phyloP scores from a whole-genome alignment of 75 land plant species.

The Larix kaempferi region DNA sequence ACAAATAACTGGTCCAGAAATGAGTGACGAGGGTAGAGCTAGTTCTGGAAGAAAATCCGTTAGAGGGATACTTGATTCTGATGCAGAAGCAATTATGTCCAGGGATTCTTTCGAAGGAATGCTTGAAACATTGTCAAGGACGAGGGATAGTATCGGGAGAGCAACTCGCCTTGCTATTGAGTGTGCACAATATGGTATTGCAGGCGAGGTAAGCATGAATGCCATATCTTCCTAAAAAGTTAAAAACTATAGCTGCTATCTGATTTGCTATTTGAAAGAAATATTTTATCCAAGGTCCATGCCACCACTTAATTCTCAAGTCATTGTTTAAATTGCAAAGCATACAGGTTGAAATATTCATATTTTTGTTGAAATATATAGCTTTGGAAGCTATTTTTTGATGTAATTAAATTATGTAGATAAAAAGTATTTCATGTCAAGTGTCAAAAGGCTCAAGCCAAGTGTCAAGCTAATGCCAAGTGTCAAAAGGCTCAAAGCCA shows the following conservation, averaged over 20 bases:
- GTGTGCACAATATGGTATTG: slow-evolving; percentile 83
- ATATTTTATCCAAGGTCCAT: not conserved
- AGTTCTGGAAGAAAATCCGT: slow-evolving; percentile 13
- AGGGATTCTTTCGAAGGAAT: slow-evolving; percentile 65
- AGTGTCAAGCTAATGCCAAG: too few relatives aligned
- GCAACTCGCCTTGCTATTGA: slow-evolving; percentile 89
- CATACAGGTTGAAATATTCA: not conserved
- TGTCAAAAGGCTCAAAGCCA: too few relatives aligned
- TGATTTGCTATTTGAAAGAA: not conserved
- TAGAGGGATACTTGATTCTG: slow-evolving; percentile 8
- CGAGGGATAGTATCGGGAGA: slow-evolving; percentile 88
- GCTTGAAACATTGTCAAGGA: slow-evolving; percentile 68
- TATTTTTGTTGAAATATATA: too few relatives aligned
- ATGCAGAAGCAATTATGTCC: slow-evolving; percentile 37
- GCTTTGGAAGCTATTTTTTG: too few relatives aligned
- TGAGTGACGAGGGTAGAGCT: slow-evolving; percentile 10
- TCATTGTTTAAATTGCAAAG: not conserved
- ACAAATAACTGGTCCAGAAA: slow-evolving; percentile 2
- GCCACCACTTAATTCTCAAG: not conserved
- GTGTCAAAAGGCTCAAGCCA: too few relatives aligned
- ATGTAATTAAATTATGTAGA: too few relatives aligned
- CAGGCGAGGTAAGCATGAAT: slow-evolving; percentile 60
- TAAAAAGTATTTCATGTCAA: too few relatives aligned
- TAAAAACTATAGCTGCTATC: too few relatives aligned
- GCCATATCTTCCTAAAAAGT: too few relatives aligned